Conservation (phyloP, 2,329 filamentous ascomycete species). For the Paecilomyces variotii region DNA sequence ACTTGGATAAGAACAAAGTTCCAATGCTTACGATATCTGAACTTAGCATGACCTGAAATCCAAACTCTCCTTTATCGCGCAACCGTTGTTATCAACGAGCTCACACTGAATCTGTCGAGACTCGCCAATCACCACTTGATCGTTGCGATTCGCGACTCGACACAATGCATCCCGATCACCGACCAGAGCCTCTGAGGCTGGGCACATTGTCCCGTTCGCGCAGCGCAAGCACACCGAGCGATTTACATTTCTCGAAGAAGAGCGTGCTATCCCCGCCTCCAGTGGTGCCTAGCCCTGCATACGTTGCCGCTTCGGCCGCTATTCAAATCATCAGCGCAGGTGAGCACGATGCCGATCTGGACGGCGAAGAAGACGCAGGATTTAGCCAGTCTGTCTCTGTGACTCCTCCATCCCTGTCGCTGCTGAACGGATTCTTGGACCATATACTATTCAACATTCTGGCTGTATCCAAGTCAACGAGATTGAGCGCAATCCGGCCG, state of each 20-base stretch:
- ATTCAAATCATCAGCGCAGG: slow-evolving; percentile 88
- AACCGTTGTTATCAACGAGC: neutral
- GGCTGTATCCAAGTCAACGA: slow-evolving; percentile 68
- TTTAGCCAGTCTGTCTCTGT: slow-evolving; percentile 64
- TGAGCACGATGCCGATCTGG: slow-evolving; percentile 63
- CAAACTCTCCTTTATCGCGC: neutral
- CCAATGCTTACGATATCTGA: neutral
- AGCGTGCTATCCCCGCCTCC: slow-evolving; percentile 57
- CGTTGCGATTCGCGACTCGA: neutral
- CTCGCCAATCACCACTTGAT: neutral
- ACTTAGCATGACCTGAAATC: neutral
- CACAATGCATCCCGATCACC: slow-evolving; percentile 23
- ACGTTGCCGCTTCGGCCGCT: slow-evolving; percentile 80
- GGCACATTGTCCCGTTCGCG: slow-evolving; percentile 26
- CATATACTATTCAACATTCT: slow-evolving; percentile 88
- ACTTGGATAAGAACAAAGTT: neutral
- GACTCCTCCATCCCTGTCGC: slow-evolving; percentile 61
- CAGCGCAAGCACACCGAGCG: slow-evolving; percentile 33
- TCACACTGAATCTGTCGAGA: neutral
- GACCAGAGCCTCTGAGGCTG: slow-evolving; percentile 22
- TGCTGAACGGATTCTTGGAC: slow-evolving; percentile 89
- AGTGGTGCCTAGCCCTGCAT: slow-evolving; percentile 71
- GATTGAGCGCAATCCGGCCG: slow-evolving; percentile 64
- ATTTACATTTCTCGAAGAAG: slow-evolving; percentile 23
- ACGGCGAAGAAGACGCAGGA: slow-evolving; percentile 58